Percentiles rank a stretch among this genome's conserved stretches.
These are phyloP conservation scores for Candida koratica DNA, from an alignment of 805 yeast species.

Conservation along the genomic window DNA sequence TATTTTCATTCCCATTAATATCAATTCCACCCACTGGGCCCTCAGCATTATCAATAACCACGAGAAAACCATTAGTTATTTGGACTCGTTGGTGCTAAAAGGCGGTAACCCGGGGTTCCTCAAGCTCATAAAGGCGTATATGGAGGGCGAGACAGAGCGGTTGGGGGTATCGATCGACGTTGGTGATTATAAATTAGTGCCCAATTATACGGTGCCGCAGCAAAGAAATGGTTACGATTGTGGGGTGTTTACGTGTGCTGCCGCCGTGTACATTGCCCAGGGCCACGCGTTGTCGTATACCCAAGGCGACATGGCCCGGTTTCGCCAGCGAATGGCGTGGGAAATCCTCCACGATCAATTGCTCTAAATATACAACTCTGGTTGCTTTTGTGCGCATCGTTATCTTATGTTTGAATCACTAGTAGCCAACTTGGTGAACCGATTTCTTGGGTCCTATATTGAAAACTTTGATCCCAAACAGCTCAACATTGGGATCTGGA, in stretches of 20 bases:
- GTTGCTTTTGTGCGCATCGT: no score
- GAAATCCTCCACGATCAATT: constrained; percentile 39
- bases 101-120: constrained; percentile 41
- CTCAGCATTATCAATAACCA: constrained; percentile 70
- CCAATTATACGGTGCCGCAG: constrained; percentile 55
- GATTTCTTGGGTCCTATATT: constrained; percentile 69
- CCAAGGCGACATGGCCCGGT: constrained; percentile 63
- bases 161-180: constrained; percentile 23
- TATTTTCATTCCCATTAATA: constrained; percentile 82
- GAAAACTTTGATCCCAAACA: constrained; percentile 96
- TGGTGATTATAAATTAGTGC: constrained; percentile 22
- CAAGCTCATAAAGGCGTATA: constrained; percentile 52
- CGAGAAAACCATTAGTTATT: constrained; percentile 57
- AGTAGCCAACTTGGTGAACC: constrained; percentile 58
- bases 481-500: constrained; percentile 93
- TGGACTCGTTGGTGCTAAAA: constrained; percentile 64
- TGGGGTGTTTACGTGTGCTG: constrained; percentile 88
- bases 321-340: constrained; percentile 67
- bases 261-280: constrained; percentile 58
- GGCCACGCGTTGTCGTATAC: constrained; percentile 49
- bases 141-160: constrained; percentile 63
- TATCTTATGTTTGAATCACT: constrained; percentile 65
- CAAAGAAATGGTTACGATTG: constrained; percentile 92
- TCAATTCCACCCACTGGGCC: constrained; percentile 88
- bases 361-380: no score